Evolutionary conservation across 176 grass and related monocot species (phyloP).

Genomic region (Phoenix dactylifera): DNA sequence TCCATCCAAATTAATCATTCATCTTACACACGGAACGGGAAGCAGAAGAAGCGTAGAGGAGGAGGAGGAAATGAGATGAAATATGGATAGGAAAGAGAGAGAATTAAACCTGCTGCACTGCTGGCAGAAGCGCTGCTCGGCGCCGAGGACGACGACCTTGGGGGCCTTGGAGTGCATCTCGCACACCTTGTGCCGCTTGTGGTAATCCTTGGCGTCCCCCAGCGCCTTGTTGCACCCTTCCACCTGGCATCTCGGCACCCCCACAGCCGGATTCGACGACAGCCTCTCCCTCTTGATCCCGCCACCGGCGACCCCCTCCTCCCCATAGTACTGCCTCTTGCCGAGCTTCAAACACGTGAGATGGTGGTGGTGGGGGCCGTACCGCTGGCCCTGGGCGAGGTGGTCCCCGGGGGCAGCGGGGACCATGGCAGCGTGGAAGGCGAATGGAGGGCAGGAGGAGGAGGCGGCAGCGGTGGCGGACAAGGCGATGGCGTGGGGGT

Average conservation of each 20-base stretch:
- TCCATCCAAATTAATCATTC: too few species aligned
- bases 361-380: constrained; percentile 29
- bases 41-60: too few species aligned
- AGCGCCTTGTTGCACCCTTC: constrained; percentile 47
- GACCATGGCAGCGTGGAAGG: constrained; percentile 1
- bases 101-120: constrained; percentile 75
- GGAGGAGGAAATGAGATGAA: too few species aligned
- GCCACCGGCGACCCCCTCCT: constrained; percentile 1
- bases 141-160: constrained; percentile 51
- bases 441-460: neutral
- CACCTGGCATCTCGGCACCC: constrained; percentile 59
- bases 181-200: constrained; percentile 84
- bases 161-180: constrained; percentile 71
- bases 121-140: constrained; percentile 88
- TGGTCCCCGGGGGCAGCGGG: neutral
- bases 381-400: constrained; percentile 4
- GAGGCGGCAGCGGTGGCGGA: constrained; percentile 1
- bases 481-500: neutral
- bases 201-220: constrained; percentile 54
- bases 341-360: constrained; percentile 58
- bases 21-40: too few species aligned
- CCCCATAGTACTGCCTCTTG: constrained; percentile 32
- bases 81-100: neutral
- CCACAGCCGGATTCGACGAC: neutral
- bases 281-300: constrained; percentile 39